Conservation (phyloP, 225 moss, liverwort and hornwort genomes). For the Neckera pumila region DNA sequence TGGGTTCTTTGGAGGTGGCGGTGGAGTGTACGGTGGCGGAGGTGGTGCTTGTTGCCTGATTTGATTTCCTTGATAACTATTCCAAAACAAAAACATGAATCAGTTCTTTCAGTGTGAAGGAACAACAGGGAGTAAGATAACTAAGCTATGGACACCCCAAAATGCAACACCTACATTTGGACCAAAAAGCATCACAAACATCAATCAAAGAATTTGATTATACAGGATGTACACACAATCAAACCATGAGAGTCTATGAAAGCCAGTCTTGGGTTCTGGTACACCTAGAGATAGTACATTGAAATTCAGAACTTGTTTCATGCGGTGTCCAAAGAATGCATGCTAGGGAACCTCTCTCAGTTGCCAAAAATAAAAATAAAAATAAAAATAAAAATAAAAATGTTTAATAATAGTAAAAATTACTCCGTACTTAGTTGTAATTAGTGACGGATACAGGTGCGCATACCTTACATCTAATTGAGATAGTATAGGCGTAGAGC, state of each 20-base stretch:
- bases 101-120: not conserved
- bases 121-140: not conserved
- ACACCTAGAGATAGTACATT: not conserved
- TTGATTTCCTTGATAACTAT: conserved; percentile 31
- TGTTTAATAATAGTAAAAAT: not conserved
- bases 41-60: conserved; percentile 36
- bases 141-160: not conserved
- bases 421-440: not conserved
- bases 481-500: not conserved
- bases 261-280: not conserved
- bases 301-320: not conserved
- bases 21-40: conserved; percentile 28
- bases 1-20: conserved; percentile 2
- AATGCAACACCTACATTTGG: too few species aligned
- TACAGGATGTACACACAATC: not conserved
- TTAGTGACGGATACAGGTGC: not conserved
- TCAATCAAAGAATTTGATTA: too few species aligned
- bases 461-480: not conserved
- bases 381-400: not conserved
- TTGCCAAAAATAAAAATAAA: not conserved
- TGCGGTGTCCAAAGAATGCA: too few species aligned
- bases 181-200: not conserved
- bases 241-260: not conserved
- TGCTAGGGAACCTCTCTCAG: not conserved
- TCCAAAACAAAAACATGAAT: not conserved